phyloP scores from a whole-genome alignment of 352 stramenopile genomes.

The Pythium brassicae region DNA sequence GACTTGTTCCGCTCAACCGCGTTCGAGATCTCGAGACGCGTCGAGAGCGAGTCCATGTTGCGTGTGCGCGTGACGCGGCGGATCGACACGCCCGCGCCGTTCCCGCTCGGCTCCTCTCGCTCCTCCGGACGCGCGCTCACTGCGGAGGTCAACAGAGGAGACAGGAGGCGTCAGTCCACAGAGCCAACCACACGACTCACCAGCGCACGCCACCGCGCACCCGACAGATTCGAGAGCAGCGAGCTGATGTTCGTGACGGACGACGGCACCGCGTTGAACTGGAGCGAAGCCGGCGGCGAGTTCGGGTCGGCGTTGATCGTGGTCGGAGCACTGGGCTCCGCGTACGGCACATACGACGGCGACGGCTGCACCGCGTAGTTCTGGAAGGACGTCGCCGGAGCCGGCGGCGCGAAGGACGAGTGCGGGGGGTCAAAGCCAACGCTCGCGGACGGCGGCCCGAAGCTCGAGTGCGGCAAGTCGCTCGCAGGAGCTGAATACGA shows the following conservation, averaged over 20 bases:
- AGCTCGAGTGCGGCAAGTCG: constrained; percentile 16
- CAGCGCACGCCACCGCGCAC: constrained; percentile 10
- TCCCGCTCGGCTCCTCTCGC: constrained; percentile 61
- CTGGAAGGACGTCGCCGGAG: constrained; percentile 14
- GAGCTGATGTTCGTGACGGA: constrained; percentile 51
- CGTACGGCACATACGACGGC: constrained; percentile 19
- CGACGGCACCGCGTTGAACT: constrained; percentile 28
- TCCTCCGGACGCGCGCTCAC: constrained; percentile 34
- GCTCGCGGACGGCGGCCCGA: constrained; percentile 19
- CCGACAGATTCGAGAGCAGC: constrained; percentile 56
- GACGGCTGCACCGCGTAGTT: constrained; percentile 14
- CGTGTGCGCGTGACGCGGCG: constrained; percentile 43
- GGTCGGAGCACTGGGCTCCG: background rate
- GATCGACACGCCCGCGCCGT: constrained; percentile 51
- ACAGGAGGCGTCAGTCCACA: background rate
- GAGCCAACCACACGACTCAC: too few species aligned
- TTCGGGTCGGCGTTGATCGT: constrained; percentile 7
- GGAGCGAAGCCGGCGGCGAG: constrained; percentile 42
- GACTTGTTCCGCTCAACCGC: constrained; percentile 63
- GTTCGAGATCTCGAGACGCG: constrained; percentile 65
- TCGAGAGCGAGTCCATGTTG: constrained; percentile 74
- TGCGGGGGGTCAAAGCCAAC: constrained; percentile 25
- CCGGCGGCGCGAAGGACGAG: constrained; percentile 14
- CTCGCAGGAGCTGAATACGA: constrained; percentile 2
- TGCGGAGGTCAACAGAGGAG: background rate